These are phyloP conservation scores for Kodamaea restingae DNA, from an alignment of 805 yeast genomes.

Conservation along the genomic window DNA sequence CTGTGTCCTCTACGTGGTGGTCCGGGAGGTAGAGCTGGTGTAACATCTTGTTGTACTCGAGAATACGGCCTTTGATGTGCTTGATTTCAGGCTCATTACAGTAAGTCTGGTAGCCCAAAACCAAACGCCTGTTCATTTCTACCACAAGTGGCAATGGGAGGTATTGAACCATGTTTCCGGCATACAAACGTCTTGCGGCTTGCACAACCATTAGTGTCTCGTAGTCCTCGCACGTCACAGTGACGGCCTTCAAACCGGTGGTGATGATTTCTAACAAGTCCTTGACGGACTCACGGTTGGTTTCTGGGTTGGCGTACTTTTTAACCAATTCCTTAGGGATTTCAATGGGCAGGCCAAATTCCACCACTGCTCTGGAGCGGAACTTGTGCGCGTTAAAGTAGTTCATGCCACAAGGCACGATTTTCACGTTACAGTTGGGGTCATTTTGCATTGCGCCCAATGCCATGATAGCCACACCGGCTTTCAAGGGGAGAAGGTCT, in stretches of 20 bases:
- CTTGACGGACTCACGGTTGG: slow-evolving; percentile 69
- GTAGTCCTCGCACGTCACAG: slow-evolving; percentile 84
- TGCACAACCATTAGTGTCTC: slow-evolving; percentile 87
- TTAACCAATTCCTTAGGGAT: slow-evolving; percentile 54
- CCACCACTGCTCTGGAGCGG: slow-evolving; percentile 91
- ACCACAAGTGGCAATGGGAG: slow-evolving; percentile 80
- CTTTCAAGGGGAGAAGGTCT: slow-evolving; percentile 84
- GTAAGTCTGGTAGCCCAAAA: slow-evolving; percentile 73
- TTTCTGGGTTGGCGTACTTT: slow-evolving; percentile 60
- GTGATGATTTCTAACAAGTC: slow-evolving; percentile 67
- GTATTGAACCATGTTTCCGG: slow-evolving; percentile 64
- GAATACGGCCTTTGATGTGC: slow-evolving; percentile 56
- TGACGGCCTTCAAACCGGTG: slow-evolving; percentile 74
- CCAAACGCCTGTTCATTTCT: slow-evolving; percentile 85
- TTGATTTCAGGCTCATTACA: slow-evolving; percentile 66
- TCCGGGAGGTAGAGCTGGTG: slow-evolving; percentile 50
- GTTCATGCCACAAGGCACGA: slow-evolving; percentile 97
- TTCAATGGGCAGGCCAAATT: slow-evolving; percentile 84
- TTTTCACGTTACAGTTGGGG: slow-evolving; percentile 72
- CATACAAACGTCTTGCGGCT: slow-evolving; percentile 86
- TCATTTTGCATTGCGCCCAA: slow-evolving; percentile 83
- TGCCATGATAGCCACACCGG: slow-evolving; percentile 98
- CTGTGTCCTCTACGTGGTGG: slow-evolving; percentile 55
- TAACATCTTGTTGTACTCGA: slow-evolving; percentile 62
- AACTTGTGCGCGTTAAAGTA: slow-evolving; percentile 95